Evolutionary conservation across 2,329 filamentous ascomycete genomes (phyloP), one percentile per base, ranked within the genome.

Genomic region (Juglanconis sp.): DNA sequence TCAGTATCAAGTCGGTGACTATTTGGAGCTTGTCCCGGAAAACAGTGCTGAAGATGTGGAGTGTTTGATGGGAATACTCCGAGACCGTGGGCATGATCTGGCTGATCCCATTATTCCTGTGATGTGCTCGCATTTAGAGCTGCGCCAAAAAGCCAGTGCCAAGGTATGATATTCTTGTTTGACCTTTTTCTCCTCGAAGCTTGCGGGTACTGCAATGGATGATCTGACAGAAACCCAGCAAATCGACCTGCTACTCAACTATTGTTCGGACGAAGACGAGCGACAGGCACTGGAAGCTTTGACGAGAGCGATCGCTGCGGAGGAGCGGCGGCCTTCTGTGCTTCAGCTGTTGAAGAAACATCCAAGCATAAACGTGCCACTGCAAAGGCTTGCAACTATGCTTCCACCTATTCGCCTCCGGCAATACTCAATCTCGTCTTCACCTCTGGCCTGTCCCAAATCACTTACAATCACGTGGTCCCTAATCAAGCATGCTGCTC

Each of bases 361-460:
- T 65, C 75, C 77, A 0, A 72, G 72, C 1, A 76, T 84, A 53
- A 70, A 77, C 2, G 68, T 87, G 0, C 73, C 82, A 0, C 76
- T 87, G 34, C 76, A 76, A 4, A 73, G 78, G 35, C 87, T 83
- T 71, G 73, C 87, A 3, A 73, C 77, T 50, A 81, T 85, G 73
- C 79, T 85, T 1, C 79, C 82, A 1, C 80, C 84, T 0, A 83
- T 88, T 79, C 79, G 82, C 3, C 73, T 82, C 15, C 79, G 82
- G n/a, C 81, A 84, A 60, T 85, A 85, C 68, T 81, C 78, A 15
- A 84, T 86, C 66, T 85, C 82, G 1, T 84, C 81, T 0, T 84
- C 81, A 0, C 81, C 82, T 0, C 72, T 83, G 1, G 73, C 70
- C 63, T 74, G 80, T 60, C 73, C 77, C 0, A 74, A 70, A 32